Conservation (phyloP, 2,329 filamentous ascomycete genomes). For the Escovopsis sp. region DNA sequence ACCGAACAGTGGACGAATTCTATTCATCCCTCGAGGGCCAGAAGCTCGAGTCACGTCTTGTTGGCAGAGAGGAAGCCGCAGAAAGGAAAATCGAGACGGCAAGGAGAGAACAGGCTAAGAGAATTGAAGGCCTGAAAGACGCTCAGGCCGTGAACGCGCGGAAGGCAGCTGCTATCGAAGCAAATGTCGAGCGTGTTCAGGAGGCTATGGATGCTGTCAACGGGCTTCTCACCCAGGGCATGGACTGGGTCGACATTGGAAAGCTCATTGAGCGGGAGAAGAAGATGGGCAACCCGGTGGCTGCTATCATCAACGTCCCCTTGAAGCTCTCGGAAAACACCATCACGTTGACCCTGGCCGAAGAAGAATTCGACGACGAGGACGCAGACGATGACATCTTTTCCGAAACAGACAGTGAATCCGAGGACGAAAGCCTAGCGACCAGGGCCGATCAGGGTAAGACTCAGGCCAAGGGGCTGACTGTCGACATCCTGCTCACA, state of each 20-base stretch:
- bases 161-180: conserved; percentile 81
- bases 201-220: conserved; percentile 90
- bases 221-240: conserved; percentile 77
- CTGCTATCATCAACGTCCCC: conserved; percentile 71
- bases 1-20: conserved; percentile 89
- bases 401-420: conserved; percentile 50
- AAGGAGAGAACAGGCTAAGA: conserved; percentile 65
- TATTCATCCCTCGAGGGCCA: conserved; percentile 94
- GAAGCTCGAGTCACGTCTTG: conserved; percentile 69
- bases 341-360: conserved; percentile 64
- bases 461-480: conserved; percentile 38
- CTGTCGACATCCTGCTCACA: conserved; percentile 72
- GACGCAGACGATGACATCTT: conserved; percentile 35
- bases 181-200: conserved; percentile 79
- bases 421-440: conserved; percentile 19
- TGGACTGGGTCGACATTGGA: conserved; percentile 93
- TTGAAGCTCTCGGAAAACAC: conserved; percentile 83
- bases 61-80: conserved; percentile 68
- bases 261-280: conserved; percentile 82
- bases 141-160: conserved; percentile 70
- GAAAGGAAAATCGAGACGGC: conserved; percentile 78
- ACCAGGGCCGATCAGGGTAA: conserved; percentile 23
- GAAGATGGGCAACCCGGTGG: conserved; percentile 65
- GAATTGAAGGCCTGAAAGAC: conserved; percentile 70
- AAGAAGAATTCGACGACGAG: conserved; percentile 50